phyloP scores from a whole-genome alignment of 768 basidiomycete species.

The Tubosaeta sp. region DNA sequence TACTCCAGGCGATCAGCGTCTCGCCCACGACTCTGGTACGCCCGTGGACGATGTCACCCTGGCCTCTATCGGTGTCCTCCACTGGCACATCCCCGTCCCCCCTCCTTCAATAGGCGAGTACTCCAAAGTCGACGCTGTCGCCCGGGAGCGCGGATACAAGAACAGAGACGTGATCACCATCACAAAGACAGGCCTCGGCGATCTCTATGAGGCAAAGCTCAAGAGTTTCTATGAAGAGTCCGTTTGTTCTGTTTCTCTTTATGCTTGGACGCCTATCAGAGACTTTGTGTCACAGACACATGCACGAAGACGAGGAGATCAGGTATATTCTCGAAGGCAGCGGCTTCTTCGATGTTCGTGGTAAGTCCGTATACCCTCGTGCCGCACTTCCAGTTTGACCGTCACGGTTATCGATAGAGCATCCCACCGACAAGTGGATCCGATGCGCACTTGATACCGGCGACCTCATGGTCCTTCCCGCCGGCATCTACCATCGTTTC shows the following conservation, averaged over 20 bases:
- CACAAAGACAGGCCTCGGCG: constrained; percentile 75
- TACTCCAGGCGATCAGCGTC: constrained; percentile 75
- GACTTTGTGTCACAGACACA: constrained; percentile 49
- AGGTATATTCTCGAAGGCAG: constrained; percentile 82
- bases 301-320: constrained; percentile 97
- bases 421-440: constrained; percentile 72
- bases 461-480: constrained; percentile 82
- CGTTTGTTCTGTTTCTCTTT: constrained; percentile 17
- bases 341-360: constrained; percentile 90
- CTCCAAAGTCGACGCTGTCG: constrained; percentile 56
- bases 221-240: constrained; percentile 83
- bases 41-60: constrained; percentile 51
- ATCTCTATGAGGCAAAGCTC: constrained; percentile 77
- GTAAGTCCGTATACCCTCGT: constrained; percentile 37
- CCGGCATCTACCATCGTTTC: constrained; percentile 94
- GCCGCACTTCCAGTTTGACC: not conserved
- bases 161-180: constrained; percentile 80
- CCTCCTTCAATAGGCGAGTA: constrained; percentile 33
- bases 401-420: constrained; percentile 40
- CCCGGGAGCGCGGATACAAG: constrained; percentile 70
- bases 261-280: not conserved
- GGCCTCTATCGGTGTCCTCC: constrained; percentile 54
- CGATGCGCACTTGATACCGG: constrained; percentile 70
- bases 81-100: constrained; percentile 64
- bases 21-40: constrained; percentile 69